These are phyloP conservation scores for Elongisporangium prolatum DNA, from an alignment of 352 stramenopile species.

Conservation along the genomic window DNA sequence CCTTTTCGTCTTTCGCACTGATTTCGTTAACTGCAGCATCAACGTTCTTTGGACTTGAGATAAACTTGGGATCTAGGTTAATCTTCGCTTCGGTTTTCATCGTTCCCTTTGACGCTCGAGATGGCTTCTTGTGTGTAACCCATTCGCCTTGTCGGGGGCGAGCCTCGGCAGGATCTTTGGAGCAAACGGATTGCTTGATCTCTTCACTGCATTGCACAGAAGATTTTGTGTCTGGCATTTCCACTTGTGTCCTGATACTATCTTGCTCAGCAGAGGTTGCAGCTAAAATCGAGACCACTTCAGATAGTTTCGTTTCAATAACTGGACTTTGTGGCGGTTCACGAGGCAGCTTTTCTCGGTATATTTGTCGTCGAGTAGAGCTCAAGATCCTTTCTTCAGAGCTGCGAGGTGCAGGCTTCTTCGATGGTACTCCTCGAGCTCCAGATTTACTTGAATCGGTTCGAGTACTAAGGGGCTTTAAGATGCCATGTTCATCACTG, in stretches of 20 bases:
- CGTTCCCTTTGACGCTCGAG: not conserved
- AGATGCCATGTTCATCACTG: not conserved
- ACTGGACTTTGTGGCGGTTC: slow-evolving; percentile 12
- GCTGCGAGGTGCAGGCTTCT: slow-evolving; percentile 17
- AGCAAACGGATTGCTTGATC: not conserved
- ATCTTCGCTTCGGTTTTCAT: not conserved
- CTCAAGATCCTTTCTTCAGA: slow-evolving; percentile 12
- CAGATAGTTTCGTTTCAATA: not conserved
- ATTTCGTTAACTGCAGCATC: not conserved
- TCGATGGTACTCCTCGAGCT: slow-evolving; percentile 3
- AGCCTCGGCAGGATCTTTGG: not conserved
- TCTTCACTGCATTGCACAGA: not conserved
- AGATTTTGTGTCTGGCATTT: not conserved
- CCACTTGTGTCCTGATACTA: not conserved
- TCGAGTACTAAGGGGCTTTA: not conserved
- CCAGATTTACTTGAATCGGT: not conserved
- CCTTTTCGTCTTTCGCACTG: not conserved
- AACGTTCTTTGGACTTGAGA: not conserved
- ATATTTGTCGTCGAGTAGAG: slow-evolving; percentile 39
- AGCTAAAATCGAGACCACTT: not conserved
- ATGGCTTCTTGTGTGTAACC: not conserved
- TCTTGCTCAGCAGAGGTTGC: not conserved
- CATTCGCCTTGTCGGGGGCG: not conserved
- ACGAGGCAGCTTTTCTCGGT: slow-evolving; percentile 53
- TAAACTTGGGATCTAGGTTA: not conserved